Evolutionary conservation across 1,284 basidiomycete genomes (phyloP).

Genomic region (Heterobasidion annosum): DNA sequence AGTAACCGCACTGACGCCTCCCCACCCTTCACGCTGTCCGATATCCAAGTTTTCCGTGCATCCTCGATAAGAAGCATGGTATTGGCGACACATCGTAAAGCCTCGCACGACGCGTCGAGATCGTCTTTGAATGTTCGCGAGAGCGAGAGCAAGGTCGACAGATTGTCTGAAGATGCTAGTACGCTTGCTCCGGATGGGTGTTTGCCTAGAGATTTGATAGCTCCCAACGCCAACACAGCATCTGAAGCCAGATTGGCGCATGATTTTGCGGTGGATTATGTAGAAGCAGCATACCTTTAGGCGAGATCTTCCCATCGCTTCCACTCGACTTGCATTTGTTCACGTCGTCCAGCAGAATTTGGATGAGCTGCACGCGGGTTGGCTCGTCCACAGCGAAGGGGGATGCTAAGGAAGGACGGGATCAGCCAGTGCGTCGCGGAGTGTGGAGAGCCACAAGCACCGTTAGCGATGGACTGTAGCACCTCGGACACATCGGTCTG

Average conservation of each 20-base stretch:
- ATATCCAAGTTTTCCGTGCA: conserved; percentile 49
- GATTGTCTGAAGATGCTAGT: conserved; percentile 44
- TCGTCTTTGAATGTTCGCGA: conserved; percentile 42
- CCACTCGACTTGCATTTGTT: conserved; percentile 24
- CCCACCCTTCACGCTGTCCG: conserved; percentile 53
- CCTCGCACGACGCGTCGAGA: conserved; percentile 55
- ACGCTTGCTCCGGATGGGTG: conserved; percentile 60
- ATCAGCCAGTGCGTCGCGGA: not conserved
- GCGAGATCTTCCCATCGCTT: conserved; percentile 10
- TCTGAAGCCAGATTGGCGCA: conserved; percentile 24
- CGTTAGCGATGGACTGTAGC: conserved; percentile 38
- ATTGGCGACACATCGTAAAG: conserved; percentile 69
- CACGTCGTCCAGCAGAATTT: conserved; percentile 53
- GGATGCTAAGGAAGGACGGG: conserved; percentile 20
- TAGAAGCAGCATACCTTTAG: conserved; percentile 33
- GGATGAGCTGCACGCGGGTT: conserved; percentile 40
- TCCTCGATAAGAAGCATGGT: conserved; percentile 59
- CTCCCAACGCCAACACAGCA: conserved; percentile 52
- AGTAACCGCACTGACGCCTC: conserved; percentile 46
- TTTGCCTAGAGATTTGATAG: conserved; percentile 71
- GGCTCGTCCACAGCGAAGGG: conserved; percentile 34
- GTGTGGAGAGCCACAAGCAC: conserved; percentile 19
- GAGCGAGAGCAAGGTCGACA: conserved; percentile 44
- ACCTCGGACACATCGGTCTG: conserved; percentile 34
- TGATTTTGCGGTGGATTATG: not conserved